Evolutionary conservation across 2,329 filamentous ascomycete species (phyloP), one percentile per base, ranked within the genome.

Genomic region (Aureobasidium subglaciale): DNA sequence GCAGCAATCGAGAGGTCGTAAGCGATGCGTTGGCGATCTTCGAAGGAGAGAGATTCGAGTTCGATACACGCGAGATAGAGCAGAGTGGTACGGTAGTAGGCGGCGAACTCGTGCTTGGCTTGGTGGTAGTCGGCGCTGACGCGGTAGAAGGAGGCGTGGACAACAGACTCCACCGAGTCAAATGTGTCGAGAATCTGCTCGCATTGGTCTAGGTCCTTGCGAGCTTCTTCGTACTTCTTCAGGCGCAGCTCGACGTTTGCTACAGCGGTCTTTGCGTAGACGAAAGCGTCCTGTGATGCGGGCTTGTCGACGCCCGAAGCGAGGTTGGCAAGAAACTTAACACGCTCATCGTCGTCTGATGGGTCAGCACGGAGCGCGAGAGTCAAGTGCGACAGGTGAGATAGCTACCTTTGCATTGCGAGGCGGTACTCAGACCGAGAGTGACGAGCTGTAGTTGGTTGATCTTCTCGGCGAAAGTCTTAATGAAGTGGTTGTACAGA

Each of bases 361-460:
- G 18, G 67, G 66, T 68, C 64, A 69, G 66, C 41, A 43, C 20
- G 10, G 20, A 35, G n/a, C n/a, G 9, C 24, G 5, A 27, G n/a
- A 7, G 10, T 20, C 11, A 13, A 34, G 32, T 43, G 29, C 41
- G 45, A 29, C 38, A 20, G n/a, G 29, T 37, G 41, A 30, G 24
- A 37, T 59, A 5, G 16, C 4, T 71, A 92, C 89, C 84, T 77
- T 81, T 80, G 73, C 88, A 95, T 76, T 95, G 86, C 66, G 86
- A 84, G 53, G 90, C 90, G 42, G 93, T 88, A 73, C 87, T 88
- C 69, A 97, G 76, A 15, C 90, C 93, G 63, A 99, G 77, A 62
- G 88, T 86, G 63, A 99, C 93, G 63, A 97, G 86, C 80, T 96
- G 96, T 61, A 99, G 80, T 77, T 97, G 92, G 76, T 97, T 99